Base-by-base conservation (phyloP, 2,329 filamentous ascomycete genomes). In the Xylaria arbuscula region DNA sequence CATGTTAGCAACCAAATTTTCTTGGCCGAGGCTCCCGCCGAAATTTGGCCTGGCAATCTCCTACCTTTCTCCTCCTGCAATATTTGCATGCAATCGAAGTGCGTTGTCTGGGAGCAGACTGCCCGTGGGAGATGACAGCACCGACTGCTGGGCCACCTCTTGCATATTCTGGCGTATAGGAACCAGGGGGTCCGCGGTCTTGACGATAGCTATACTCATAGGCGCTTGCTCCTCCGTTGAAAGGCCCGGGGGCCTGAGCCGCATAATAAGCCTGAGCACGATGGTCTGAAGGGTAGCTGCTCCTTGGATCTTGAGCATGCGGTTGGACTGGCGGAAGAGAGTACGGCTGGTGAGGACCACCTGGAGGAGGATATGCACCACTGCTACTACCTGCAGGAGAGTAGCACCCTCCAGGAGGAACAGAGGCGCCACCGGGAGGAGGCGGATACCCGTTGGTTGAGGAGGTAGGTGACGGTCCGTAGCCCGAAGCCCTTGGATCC, bases 41-140 rank as follows among this genome's bases (percentile, higher is more conserved):
- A n/a, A 55, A 73, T 7, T 47, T 34, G 24, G 48, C 54, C 36
- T 62, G 53, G 36, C 38, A 34, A 38, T 19, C n/a, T 47, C 76
- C 74, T 73, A 89, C 87, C 84, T 89, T 89, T 76, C 87, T 81
- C 76, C 88, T 87, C n/a, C 87, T 80, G 75, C 87, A 89, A 70
- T 89, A 89, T 62, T 85, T 82, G 75, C 87, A 89, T 3, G 87
- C 87, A 71, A 89, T 89, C 0, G 86, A 88, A 1, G 87, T 89
- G 36, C 87, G 81, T 75, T 89, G 87, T 24, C 87, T 80, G 1
- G 87, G 87, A 3, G 87, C 87, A 22, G 86, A 83, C 73, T 87
- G 86, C 11, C 81, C 81, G 80, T 76, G 84, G 79, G 68, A 40
- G 28, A 70, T 70, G 19, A 80, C 77, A 42, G 81, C 77, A 34